These are phyloP conservation scores for Alternaria novae-zelandiae DNA, from an alignment of 2,329 filamentous ascomycete genomes.

Conservation along the genomic window DNA sequence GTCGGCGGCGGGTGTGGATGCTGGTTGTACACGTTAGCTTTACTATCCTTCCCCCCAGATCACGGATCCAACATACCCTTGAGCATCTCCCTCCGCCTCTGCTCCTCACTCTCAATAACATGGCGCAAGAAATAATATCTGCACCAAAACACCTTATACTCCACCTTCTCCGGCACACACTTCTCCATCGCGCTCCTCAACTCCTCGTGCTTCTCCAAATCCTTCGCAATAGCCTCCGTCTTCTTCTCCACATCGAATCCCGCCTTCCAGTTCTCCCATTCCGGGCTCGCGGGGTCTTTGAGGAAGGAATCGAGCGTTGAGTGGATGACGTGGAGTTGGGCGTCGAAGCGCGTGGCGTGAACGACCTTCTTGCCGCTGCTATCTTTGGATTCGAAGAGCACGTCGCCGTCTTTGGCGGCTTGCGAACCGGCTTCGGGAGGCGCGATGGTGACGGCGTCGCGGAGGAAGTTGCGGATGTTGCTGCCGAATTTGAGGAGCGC, in stretches of 20 bases:
- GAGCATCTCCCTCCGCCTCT: slow-evolving; percentile 83
- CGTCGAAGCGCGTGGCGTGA: slow-evolving; percentile 92
- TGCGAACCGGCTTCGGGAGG: slow-evolving; percentile 65
- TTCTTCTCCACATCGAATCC: slow-evolving; percentile 82
- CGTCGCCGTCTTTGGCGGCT: slow-evolving; percentile 57
- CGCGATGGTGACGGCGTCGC: slow-evolving; percentile 87
- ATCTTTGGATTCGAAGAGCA: slow-evolving; percentile 95
- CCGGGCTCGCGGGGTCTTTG: slow-evolving; percentile 76
- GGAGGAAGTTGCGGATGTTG: slow-evolving; percentile 87
- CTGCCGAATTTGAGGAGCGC: slow-evolving; percentile 89
- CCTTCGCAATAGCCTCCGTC: slow-evolving; percentile 80
- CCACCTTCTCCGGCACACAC: slow-evolving; percentile 89
- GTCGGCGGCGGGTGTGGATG: slow-evolving; percentile 73
- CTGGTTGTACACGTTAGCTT: slow-evolving; percentile 18
- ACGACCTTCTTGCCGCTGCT: slow-evolving; percentile 89
- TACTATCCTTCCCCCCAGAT: neutral
- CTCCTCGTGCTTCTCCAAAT: slow-evolving; percentile 86
- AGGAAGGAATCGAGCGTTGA: slow-evolving; percentile 79
- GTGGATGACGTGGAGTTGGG: slow-evolving; percentile 94
- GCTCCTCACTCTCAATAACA: slow-evolving; percentile 91
- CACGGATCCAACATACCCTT: slow-evolving; percentile 68
- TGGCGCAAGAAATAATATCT: slow-evolving; percentile 95
- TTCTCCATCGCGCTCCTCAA: slow-evolving; percentile 90
- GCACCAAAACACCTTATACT: slow-evolving; percentile 90
- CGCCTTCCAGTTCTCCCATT: slow-evolving; percentile 76